Conservation (phyloP, 2,329 filamentous ascomycete genomes). For the Lasiodiplodia theobromae region DNA sequence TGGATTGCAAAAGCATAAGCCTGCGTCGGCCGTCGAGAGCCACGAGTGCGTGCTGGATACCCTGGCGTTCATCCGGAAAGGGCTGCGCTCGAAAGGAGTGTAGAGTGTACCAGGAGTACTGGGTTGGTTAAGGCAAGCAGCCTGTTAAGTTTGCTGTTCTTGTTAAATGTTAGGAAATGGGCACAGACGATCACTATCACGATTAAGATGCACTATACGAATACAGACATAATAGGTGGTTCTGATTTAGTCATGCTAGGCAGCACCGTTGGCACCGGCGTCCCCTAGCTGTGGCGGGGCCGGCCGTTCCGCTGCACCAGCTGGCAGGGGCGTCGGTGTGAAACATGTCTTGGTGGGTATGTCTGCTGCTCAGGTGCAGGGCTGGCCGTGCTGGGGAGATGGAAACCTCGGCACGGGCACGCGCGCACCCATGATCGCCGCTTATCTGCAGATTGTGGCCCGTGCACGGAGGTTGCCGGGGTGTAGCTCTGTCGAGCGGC, state of each 20-base stretch:
- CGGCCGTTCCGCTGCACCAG: background rate
- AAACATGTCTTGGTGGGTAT: conserved; percentile 19
- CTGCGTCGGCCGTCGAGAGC: background rate
- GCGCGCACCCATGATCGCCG: conserved; percentile 19
- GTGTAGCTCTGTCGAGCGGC: conserved; percentile 11
- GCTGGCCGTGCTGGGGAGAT: background rate
- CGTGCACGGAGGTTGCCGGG: conserved; percentile 17
- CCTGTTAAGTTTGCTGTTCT: conserved; percentile 3
- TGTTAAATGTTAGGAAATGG: conserved; percentile 19
- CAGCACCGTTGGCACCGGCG: background rate
- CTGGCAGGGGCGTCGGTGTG: background rate
- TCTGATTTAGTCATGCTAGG: background rate
- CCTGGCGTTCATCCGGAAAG: conserved; percentile 27
- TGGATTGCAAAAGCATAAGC: conserved; percentile 84
- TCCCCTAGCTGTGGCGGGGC: background rate
- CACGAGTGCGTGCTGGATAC: conserved; percentile 25
- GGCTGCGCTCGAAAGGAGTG: conserved; percentile 4
- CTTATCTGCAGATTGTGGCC: conserved; percentile 20
- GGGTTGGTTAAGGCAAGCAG: conserved; percentile 17
- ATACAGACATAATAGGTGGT: background rate
- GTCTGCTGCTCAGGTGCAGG: conserved; percentile 16
- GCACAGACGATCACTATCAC: conserved; percentile 23
- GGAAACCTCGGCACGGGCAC: conserved; percentile 12
- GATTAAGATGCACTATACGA: conserved; percentile 15
- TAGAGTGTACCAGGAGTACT: conserved; percentile 15